Evolutionary conservation across 1,284 basidiomycete species (phyloP).

Genomic region (Trametes sp.): DNA sequence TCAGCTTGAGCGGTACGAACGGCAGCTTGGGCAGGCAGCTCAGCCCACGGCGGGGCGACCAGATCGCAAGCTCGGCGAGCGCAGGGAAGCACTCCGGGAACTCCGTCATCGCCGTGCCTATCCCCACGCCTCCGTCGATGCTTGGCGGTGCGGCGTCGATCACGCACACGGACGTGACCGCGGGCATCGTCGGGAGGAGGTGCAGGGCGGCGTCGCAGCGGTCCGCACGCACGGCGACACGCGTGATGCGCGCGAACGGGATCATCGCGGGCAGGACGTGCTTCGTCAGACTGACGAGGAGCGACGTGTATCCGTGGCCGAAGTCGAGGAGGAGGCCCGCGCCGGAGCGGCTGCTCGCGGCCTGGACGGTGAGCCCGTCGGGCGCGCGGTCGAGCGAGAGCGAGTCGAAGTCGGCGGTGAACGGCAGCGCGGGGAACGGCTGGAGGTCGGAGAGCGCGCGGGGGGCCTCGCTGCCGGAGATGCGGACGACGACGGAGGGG

Average conservation of each 20-base stretch:
- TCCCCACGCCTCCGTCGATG: background rate
- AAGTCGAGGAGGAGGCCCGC: conserved; percentile 26
- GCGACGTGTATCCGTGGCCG: conserved; percentile 5
- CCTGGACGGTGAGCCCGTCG: conserved; percentile 17
- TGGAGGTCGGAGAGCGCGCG: conserved; percentile 25
- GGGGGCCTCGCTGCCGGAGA: conserved; percentile 20
- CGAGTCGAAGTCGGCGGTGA: conserved; percentile 21
- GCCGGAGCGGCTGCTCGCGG: conserved; percentile 4
- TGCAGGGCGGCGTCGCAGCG: conserved; percentile 14
- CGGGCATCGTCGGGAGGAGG: conserved; percentile 11
- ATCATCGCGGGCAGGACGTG: conserved; percentile 16
- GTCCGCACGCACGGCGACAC: conserved; percentile 12
- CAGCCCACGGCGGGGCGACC: conserved; percentile 9
- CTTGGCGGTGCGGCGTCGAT: background rate
- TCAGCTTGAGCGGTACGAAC: background rate
- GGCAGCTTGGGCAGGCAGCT: background rate
- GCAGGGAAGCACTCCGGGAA: background rate
- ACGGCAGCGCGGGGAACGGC: conserved; percentile 25
- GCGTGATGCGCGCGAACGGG: conserved; percentile 18
- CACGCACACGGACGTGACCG: conserved; percentile 3
- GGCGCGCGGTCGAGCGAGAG: conserved; percentile 19
- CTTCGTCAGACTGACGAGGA: background rate
- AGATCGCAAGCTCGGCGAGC: conserved; percentile 8
- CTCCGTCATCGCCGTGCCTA: background rate
- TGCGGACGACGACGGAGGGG: conserved; percentile 15